Evolutionary conservation across 306 rosid genomes (phyloP), one percentile per base, ranked within the genome.

Genomic region (Sindora glabra): DNA sequence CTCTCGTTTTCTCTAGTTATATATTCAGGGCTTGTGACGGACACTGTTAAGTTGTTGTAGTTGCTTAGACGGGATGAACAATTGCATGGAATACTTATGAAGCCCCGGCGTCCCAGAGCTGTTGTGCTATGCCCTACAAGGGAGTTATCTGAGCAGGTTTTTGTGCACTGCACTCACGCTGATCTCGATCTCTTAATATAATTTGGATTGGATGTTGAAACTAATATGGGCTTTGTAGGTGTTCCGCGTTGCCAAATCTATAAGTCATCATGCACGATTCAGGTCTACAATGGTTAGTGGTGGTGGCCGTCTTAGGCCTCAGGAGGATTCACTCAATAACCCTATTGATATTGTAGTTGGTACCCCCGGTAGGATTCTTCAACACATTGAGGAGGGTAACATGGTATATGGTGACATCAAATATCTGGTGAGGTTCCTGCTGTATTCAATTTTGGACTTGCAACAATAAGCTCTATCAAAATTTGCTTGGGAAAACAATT

Each of bases 271-370:
- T 62, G 95, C 96, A 5, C 80, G 96, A 25, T 83, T 92, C 72
- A 79, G 95, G 78, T 78, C 85, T 62, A 88, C 94, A 14, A 86
- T 86, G 95, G 95, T 89, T 47, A 89, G 99, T 48, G 99, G 99
- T 18, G 99, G 99, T 29, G 96, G 95, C 68, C 80, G 94, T 65
- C 56, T 82, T 38, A 80, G 89, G 79, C 95, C 96, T 33, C 96
- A 92, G 62, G 96, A 92, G 77, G 99, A 92, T 47, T 81, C 95
- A 0, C 74, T 89, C 60, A 86, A 77, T 73, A 79, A 77, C 69
- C 90, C 96, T 56, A 80, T 86, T 3, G 99, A 89, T 63, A 66
- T 89, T 87, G 94, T 92, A 54, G 95, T 92, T 33, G 99, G 96
- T 36, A 92, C 99, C 59, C 96, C 99, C 33, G 95, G 99, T 2